phyloP scores from a whole-genome alignment of 1,284 basidiomycete species.

The Tilletia indica region DNA sequence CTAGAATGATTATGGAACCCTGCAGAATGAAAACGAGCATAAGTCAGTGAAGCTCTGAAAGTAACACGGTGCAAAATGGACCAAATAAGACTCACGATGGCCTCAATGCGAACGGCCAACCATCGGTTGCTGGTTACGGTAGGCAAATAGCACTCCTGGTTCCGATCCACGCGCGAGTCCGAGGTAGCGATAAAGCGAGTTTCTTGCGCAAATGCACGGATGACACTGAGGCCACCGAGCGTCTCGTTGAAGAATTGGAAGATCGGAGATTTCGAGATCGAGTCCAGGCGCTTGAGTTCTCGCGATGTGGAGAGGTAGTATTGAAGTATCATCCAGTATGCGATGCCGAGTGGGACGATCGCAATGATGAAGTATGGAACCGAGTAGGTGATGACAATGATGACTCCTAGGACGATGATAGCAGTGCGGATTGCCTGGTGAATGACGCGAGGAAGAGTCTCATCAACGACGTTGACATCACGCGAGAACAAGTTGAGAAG shows the following conservation, averaged over 20 bases:
- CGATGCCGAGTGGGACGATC: conserved; percentile 48
- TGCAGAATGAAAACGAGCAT: background rate
- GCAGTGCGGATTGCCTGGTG: conserved; percentile 47
- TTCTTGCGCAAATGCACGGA: conserved; percentile 64
- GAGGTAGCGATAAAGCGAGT: conserved; percentile 73
- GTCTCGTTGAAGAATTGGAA: conserved; percentile 76
- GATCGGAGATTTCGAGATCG: conserved; percentile 84
- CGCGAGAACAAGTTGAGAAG: conserved; percentile 81
- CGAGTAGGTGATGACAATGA: conserved; percentile 68
- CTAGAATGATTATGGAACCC: conserved; percentile 76
- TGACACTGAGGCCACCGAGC: conserved; percentile 77
- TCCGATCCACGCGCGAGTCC: conserved; percentile 76
- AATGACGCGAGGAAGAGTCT: conserved; percentile 52
- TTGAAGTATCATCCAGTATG: conserved; percentile 46
- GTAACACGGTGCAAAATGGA: too few species aligned
- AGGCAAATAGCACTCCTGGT: conserved; percentile 73
- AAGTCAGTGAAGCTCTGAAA: background rate
- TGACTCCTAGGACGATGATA: conserved; percentile 66
- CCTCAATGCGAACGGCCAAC: conserved; percentile 66
- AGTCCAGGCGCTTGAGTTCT: conserved; percentile 86
- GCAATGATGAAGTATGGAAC: conserved; percentile 71
- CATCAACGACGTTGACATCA: conserved; percentile 86
- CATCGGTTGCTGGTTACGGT: conserved; percentile 71
- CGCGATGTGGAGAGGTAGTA: conserved; percentile 89
- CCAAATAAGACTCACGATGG: conserved; percentile 59